A percentile compares a stretch with the other conserved stretches of the same genome.
Conservation (phyloP, 495 filamentous ascomycete genomes). For the Talaromyces ruber region DNA sequence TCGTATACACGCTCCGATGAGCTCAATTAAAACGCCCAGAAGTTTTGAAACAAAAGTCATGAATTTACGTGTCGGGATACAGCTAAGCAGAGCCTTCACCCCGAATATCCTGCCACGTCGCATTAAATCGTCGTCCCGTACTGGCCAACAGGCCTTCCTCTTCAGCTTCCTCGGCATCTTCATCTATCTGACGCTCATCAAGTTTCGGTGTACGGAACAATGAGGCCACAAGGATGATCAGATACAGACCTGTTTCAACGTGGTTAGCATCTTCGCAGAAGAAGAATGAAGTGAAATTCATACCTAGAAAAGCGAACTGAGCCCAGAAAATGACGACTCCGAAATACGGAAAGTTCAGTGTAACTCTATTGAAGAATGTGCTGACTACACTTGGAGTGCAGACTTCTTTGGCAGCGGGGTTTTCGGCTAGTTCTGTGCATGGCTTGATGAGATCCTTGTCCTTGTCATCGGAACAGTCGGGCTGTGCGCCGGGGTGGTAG, state of each 20-base stretch:
- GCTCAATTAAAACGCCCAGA: not conserved
- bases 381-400: slow-evolving; percentile 87
- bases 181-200: slow-evolving; percentile 65
- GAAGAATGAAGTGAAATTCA: not conserved
- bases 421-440: slow-evolving; percentile 66
- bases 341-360: slow-evolving; percentile 94
- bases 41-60: not conserved
- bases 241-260: slow-evolving; percentile 49
- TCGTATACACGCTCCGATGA: not conserved
- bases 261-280: slow-evolving; percentile 10
- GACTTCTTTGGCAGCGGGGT: slow-evolving; percentile 54
- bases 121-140: slow-evolving; percentile 68
- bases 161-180: slow-evolving; percentile 88
- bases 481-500: slow-evolving; percentile 48
- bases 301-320: slow-evolving; percentile 82
- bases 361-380: slow-evolving; percentile 87
- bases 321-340: slow-evolving; percentile 92
- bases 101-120: slow-evolving; percentile 84
- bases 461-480: slow-evolving; percentile 56
- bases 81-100: slow-evolving; percentile 12
- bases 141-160: slow-evolving; percentile 85
- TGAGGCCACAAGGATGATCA: slow-evolving; percentile 65
- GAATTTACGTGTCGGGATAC: not conserved
- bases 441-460: slow-evolving; percentile 61
- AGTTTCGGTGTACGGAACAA: slow-evolving; percentile 73